Evolutionary conservation across 108 stramenopile species (phyloP), one percentile per base, ranked within the genome.

Genomic region (Cyclotella atomus): DNA sequence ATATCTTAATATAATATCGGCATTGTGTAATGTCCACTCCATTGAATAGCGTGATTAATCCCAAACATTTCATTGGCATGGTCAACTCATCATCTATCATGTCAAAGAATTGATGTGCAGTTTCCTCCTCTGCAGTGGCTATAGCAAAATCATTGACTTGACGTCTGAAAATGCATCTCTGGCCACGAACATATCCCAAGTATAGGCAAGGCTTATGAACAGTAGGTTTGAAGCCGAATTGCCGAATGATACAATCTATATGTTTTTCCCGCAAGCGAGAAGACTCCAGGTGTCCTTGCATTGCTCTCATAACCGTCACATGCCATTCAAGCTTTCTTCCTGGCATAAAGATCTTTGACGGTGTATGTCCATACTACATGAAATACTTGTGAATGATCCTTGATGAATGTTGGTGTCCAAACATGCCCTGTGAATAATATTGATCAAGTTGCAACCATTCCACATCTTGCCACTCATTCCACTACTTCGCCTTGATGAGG

Each of bases 131-230:
- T 20, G 59, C 12, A 0, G 71, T 33, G 8, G 81, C 76, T 24
- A 61, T 15, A 19, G 81, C 71, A 38, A 81, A 82, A 43, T 88
- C 83, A 49, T 88, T 82, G 0, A 85, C 82, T 28, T 88, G 87
- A 1, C 84, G 75, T 0, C 57, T 41, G 15, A 88, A 41, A 17
- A 88, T 27, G 5, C 75, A 63, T 3, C 43, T 21, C 1, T 61
- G n/a, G 5, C 71, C 76, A n/a, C 67, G n/a, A 41, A 68, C 59
- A 3, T 55, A 29, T 4, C 75, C 55, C n/a, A 19, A 43, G 29
- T 68, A 75, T 28, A 76, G 28, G n/a, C 65, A 71, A 2, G 52
- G 64, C 17, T 83, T 81, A 52, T 84, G 83, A 6, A 65, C 74
- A 2, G 80, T 84, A 1, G 77, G 59, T 5, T 9, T 54, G 53